Base-by-base conservation (phyloP, 306 rosid genomes). In the Acacia confusa region DNA sequence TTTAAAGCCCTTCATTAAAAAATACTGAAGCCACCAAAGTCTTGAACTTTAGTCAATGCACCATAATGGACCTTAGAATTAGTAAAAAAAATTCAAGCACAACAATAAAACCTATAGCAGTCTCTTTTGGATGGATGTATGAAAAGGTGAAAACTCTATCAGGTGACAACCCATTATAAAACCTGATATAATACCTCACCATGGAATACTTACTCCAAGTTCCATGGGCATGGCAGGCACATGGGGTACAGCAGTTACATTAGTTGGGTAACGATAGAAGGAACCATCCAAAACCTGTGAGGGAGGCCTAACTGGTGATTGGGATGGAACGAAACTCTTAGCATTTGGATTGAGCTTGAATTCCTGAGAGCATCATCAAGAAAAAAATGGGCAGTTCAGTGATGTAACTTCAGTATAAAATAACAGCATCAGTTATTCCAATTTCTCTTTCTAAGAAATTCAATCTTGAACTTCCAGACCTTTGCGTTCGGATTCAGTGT, bases 291-390 rank as follows among this genome's bases (percentile, higher is more conserved):
- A 78, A 70, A 84, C 97, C 0, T 97, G 99, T 76, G 99, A 93
- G 25, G 85, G 94, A 68, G 93, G 91, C 90, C 99, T 90, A 76
- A 87, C 91, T 60, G 95, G 92, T 36, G 88, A 14, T 83, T 85
- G 94, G 55, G 92, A 87, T 70, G 99, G 99, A 53, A 87, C 17
- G 45, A 91, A 95, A 87, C 94, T 93, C 94, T 92, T 95, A 11
- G 99, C 99, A 86, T 93, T 88, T 44, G 99, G 98, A 83, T 95
- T 95, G 86, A 93, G 88, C 86, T 81, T 95, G 85, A 95, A 95
- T 78, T 95, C 99, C 99, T 95, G 83, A 83, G 19, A 81, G 83
- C 70, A 82, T 53, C 28, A 28, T 72, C 27, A 17, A 38, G 73
- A n/a, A 55, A 32, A 75, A 75, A 43, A 67, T 38, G 60, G 40